Conservation (phyloP, 345 rosid species). For the Camelina laxa region DNA sequence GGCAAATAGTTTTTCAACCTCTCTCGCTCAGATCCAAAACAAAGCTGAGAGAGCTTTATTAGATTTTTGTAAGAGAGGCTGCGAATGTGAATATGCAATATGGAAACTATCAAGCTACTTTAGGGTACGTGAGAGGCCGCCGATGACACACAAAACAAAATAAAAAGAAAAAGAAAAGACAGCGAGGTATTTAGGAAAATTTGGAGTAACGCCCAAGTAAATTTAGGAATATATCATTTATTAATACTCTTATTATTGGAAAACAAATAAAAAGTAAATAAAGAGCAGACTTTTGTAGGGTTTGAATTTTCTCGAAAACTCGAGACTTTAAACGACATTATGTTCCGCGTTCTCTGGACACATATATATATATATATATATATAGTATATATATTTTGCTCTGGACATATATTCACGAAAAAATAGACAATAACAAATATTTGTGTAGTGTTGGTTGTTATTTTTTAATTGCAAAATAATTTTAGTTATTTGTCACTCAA, state of each 20-base stretch:
- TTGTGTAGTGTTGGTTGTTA: no score
- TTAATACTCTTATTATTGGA: neutral
- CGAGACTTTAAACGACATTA: neutral
- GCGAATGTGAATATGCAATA: slow-evolving; percentile 29
- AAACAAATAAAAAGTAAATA: neutral
- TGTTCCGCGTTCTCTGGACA: slow-evolving; percentile 7
- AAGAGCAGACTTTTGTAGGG: neutral
- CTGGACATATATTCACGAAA: no score
- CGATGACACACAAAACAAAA: neutral
- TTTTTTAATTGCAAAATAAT: no score
- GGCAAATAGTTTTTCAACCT: neutral
- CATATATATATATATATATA: no score
- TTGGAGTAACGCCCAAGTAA: slow-evolving; percentile 46
- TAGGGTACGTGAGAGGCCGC: slow-evolving; percentile 29
- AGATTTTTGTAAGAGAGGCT: slow-evolving; percentile 28
- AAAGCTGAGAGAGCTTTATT: slow-evolving; percentile 26
- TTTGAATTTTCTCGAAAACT: slow-evolving; percentile 12
- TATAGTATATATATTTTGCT: no score
- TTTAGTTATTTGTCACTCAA: no score
- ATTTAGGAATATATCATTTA: slow-evolving; percentile 19
- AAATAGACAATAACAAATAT: no score
- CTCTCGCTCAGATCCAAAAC: slow-evolving; percentile 1
- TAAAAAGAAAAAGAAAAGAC: slow-evolving; percentile 7
- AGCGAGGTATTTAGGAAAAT: slow-evolving; percentile 27
- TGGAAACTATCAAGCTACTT: slow-evolving; percentile 25